Conservation (phyloP, 1,284 basidiomycete species). For the Moesziomyces aphidis region DNA sequence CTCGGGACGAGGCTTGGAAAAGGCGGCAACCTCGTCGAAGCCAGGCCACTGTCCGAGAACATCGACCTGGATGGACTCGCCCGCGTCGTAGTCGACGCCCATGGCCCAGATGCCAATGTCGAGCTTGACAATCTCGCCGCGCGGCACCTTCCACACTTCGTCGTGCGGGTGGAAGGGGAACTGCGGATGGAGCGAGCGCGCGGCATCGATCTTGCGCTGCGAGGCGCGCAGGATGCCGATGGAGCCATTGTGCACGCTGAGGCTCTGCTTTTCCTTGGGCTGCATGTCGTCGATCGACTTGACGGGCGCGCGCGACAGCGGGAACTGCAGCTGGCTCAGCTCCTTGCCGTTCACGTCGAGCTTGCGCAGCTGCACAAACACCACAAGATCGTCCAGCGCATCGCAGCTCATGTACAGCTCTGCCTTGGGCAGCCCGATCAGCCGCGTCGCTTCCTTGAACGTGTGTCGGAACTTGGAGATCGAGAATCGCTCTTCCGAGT, state of each 20-base stretch:
- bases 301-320: constrained; percentile 29
- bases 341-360: constrained; percentile 45
- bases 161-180: constrained; percentile 43
- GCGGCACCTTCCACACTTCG: constrained; percentile 41
- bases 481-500: constrained; percentile 22
- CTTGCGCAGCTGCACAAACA: constrained; percentile 56
- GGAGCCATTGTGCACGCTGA: constrained; percentile 42
- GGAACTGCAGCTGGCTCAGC: constrained; percentile 48
- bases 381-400: constrained; percentile 56
- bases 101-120: constrained; percentile 62
- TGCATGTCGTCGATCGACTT: constrained; percentile 44
- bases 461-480: constrained; percentile 39
- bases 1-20: constrained; percentile 13
- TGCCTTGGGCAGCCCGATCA: constrained; percentile 52
- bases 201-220: constrained; percentile 43
- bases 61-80: constrained; percentile 51
- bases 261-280: constrained; percentile 9
- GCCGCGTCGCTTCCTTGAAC: constrained; percentile 41
- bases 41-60: constrained; percentile 44
- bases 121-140: constrained; percentile 50
- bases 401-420: constrained; percentile 51
- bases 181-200: constrained; percentile 13
- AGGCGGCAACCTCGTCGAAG: constrained; percentile 28
- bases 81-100: constrained; percentile 53
- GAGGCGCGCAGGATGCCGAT: constrained; percentile 58